phyloP scores from a whole-genome alignment of 805 yeast species.

The Saturnispora saitoi region DNA sequence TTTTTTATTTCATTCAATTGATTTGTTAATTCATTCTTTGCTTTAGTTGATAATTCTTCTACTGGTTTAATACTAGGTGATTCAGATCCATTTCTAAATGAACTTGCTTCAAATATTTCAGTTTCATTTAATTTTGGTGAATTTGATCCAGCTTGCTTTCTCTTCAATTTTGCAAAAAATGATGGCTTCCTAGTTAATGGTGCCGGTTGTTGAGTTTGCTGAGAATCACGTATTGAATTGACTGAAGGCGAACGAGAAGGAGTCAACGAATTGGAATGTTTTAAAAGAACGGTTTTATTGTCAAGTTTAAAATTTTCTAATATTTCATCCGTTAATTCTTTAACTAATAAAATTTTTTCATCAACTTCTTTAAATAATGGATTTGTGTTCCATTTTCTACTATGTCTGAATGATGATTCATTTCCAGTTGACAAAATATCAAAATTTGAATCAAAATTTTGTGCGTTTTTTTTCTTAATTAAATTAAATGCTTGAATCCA shows the following conservation, averaged over 20 bases:
- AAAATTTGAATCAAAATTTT: neutral
- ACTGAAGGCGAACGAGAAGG: neutral
- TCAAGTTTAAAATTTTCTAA: neutral
- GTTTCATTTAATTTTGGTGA: neutral
- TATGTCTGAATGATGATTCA: neutral
- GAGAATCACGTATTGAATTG: neutral
- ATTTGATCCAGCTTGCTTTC: neutral
- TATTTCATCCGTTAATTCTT: neutral
- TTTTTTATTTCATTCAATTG: constrained; percentile 2
- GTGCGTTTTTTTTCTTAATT: constrained; percentile 29
- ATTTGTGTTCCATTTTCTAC: constrained; percentile 4
- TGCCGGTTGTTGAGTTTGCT: neutral
- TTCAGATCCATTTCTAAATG: constrained; percentile 1
- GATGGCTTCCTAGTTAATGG: constrained; percentile 5
- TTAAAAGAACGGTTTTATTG: neutral
- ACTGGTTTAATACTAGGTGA: neutral
- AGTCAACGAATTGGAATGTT: neutral
- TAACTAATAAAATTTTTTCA: neutral
- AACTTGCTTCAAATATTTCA: neutral
- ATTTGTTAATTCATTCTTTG: neutral
- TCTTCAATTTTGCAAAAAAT: constrained; percentile 8
- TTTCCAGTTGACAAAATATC: neutral
- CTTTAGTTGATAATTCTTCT: too few relatives aligned
- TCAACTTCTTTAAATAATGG: constrained; percentile 2
- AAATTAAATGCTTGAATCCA: constrained; percentile 79